These are phyloP conservation scores for Neostapfia colusana DNA, from an alignment of 176 grass and related monocot species.

Conservation along the genomic window DNA sequence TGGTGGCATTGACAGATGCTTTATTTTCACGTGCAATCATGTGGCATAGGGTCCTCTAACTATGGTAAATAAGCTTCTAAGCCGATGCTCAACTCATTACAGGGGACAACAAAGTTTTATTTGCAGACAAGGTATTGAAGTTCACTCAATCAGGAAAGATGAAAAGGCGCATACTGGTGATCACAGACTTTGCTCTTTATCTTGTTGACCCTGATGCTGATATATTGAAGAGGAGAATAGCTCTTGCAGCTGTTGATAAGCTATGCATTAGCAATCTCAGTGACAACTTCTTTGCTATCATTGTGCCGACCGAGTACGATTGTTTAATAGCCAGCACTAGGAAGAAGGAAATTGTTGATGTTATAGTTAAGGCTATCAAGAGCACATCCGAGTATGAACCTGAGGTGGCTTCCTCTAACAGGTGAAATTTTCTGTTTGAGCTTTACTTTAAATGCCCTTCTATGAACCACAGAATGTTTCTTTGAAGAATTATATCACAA, in stretches of 20 bases:
- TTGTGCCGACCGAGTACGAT: constrained; percentile 87
- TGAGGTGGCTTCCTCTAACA: constrained; percentile 78
- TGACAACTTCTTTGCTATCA: constrained; percentile 86
- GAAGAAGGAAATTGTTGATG: constrained; percentile 82
- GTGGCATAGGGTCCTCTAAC: neutral
- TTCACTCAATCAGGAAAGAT: constrained; percentile 89
- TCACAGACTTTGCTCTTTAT: constrained; percentile 92
- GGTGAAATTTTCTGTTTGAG: constrained; percentile 51
- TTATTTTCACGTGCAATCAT: too few relatives aligned
- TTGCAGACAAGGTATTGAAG: constrained; percentile 82
- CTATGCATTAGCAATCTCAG: constrained; percentile 71
- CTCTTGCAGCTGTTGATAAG: constrained; percentile 82
- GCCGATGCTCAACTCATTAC: constrained; percentile 16
- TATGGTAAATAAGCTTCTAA: neutral
- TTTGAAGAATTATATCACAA: neutral
- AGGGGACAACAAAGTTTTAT: constrained; percentile 89
- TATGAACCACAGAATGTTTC: constrained; percentile 1
- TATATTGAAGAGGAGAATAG: constrained; percentile 90
- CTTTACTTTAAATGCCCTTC: neutral
- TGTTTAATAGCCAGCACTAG: constrained; percentile 80
- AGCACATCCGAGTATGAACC: constrained; percentile 77
- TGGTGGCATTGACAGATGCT: neutral
- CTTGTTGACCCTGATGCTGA: constrained; percentile 82
- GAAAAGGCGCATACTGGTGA: constrained; percentile 77
- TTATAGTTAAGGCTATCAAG: constrained; percentile 72